phyloP scores from a whole-genome alignment of 768 basidiomycete genomes.

The Mycena haematopus region DNA sequence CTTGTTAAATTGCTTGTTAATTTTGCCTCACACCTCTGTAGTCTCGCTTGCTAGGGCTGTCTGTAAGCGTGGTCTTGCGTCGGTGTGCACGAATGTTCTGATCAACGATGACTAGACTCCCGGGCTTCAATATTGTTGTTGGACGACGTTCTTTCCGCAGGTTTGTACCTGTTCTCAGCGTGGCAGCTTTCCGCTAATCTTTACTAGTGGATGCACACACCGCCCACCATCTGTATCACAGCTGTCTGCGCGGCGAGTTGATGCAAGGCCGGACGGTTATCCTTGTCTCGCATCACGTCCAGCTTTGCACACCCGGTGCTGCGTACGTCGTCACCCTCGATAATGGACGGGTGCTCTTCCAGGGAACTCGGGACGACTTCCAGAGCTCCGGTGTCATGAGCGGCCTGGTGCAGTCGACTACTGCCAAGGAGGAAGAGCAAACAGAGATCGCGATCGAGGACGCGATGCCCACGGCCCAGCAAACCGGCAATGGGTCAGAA shows the following conservation, averaged over 20 bases:
- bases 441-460: slow-evolving; percentile 52
- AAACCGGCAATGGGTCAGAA: slow-evolving; percentile 14
- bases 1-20: slow-evolving; percentile 3
- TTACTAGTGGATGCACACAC: slow-evolving; percentile 87
- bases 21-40: slow-evolving; percentile 32
- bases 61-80: slow-evolving; percentile 37
- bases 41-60: slow-evolving; percentile 85
- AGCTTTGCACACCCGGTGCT: slow-evolving; percentile 83
- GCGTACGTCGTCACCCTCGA: slow-evolving; percentile 84
- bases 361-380: slow-evolving; percentile 72
- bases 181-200: slow-evolving; percentile 10
- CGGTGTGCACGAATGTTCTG: background rate
- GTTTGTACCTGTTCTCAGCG: slow-evolving; percentile 32
- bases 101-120: slow-evolving; percentile 50
- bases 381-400: slow-evolving; percentile 68
- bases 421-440: slow-evolving; percentile 42
- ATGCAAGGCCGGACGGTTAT: slow-evolving; percentile 84
- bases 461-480: slow-evolving; percentile 25
- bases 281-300: slow-evolving; percentile 94
- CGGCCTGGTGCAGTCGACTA: slow-evolving; percentile 67
- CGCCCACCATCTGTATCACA: slow-evolving; percentile 83
- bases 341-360: slow-evolving; percentile 79
- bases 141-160: slow-evolving; percentile 78
- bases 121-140: slow-evolving; percentile 81
- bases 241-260: slow-evolving; percentile 86